Conservation (phyloP, 768 basidiomycete genomes). For the Boletus subcaerulescens region DNA sequence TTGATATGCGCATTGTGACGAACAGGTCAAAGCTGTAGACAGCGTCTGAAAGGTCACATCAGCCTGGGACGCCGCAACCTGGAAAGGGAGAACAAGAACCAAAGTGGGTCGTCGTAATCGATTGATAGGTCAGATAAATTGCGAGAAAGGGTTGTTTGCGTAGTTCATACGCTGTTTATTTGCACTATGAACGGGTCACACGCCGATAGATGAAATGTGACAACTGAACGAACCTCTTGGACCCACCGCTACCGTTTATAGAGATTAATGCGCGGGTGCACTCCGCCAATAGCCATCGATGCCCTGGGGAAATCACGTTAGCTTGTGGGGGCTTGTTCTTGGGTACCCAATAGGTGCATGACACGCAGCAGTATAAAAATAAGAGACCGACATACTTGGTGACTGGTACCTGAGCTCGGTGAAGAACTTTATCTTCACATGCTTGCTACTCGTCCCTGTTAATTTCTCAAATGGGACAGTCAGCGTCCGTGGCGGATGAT, state of each 20-base stretch:
- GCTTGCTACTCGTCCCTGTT: constrained; percentile 7
- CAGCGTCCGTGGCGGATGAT: background rate
- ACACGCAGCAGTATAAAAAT: constrained; percentile 1
- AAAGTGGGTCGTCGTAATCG: constrained; percentile 12
- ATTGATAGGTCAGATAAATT: constrained; percentile 10
- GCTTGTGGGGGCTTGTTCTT: background rate
- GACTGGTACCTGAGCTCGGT: constrained; percentile 9
- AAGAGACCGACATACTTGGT: constrained; percentile 5
- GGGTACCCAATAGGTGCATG: background rate
- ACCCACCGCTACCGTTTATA: background rate
- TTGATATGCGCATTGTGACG: constrained; percentile 7
- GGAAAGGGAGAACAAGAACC: constrained; percentile 7
- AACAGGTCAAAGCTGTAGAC: constrained; percentile 2
- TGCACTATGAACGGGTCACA: constrained; percentile 5
- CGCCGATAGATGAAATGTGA: constrained; percentile 5
- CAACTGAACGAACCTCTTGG: background rate
- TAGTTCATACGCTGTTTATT: constrained; percentile 9
- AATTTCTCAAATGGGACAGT: background rate
- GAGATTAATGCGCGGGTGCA: background rate
- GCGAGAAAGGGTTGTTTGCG: constrained; percentile 9
- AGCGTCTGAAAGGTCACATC: background rate
- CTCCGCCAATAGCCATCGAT: background rate
- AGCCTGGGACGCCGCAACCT: constrained; percentile 9
- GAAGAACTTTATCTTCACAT: constrained; percentile 8
- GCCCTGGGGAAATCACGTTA: background rate